Evolutionary conservation across 2,329 filamentous ascomycete genomes (phyloP).

Genomic region (Hymenoscyphus occultus): DNA sequence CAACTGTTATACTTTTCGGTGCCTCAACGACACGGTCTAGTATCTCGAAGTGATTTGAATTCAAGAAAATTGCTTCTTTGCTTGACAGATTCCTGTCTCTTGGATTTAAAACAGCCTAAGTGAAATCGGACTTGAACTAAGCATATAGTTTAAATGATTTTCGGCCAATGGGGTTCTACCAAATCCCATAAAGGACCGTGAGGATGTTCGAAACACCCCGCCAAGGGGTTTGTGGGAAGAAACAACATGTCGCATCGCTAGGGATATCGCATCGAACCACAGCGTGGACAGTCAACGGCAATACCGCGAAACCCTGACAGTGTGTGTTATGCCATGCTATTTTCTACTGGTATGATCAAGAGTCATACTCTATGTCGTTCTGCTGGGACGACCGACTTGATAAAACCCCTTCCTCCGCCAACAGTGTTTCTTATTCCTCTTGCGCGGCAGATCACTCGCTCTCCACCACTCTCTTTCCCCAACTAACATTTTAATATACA

Average conservation of each 20-base stretch:
- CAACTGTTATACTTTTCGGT: too few species aligned
- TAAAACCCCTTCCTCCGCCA: background rate
- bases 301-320: background rate
- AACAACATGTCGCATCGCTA: background rate
- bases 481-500: background rate
- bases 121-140: background rate
- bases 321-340: background rate
- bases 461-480: background rate
- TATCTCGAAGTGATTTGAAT: too few species aligned
- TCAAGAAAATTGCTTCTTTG: too few species aligned
- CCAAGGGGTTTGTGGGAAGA: background rate
- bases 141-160: background rate
- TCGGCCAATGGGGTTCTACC: background rate
- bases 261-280: background rate
- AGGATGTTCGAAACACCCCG: background rate
- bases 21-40: too few species aligned
- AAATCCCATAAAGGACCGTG: background rate
- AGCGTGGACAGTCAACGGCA: background rate
- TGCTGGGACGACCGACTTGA: background rate
- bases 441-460: background rate
- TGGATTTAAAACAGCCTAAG: too few species aligned
- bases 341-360: background rate
- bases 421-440: background rate
- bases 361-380: background rate
- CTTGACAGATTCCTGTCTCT: too few species aligned